Base-by-base conservation (phyloP, 768 basidiomycete species). In the Macrocybe gigantea region DNA sequence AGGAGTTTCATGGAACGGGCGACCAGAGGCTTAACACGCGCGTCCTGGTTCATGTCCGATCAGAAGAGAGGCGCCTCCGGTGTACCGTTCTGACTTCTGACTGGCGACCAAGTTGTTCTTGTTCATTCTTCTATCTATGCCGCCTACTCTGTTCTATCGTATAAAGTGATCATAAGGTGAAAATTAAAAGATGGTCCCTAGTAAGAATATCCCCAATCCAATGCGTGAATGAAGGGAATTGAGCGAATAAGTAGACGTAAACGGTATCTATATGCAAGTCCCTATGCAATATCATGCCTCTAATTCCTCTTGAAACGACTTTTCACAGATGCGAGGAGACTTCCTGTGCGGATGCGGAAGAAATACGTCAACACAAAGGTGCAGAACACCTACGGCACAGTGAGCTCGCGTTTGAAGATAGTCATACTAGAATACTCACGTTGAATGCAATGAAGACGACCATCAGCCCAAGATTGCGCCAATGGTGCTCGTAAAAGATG, bases 401-500 rank as follows among this genome's bases (percentile, higher is more conserved):
- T 33, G 31, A 14, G 34, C 33, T 44, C 14, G 37, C 29, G 5
- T 36, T 7, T 44, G 22, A 44, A 45, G 35, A 44, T 33, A 10
- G n/a, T 14, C 15, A 48, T 39, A 40, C 9, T 52, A 55, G 34
- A 33, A 22, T 6, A 64, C 75, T 58, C 47, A 78, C 75, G 40
- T 83, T 82, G 55, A 80, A 74, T 1, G 60, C 49, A 13, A 71
- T 69, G 55, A 67, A 79, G 0, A 58, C 78, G 49, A 69, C 64
- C 50, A 82, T 55, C 39, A 83, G 55, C 3, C 80, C 79, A 41
- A 79, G 63, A 60, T 83, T 66, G 34, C 79, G 64, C 80, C 79
- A 83, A 15, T 64, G 66, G 44, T 79, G 63, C 5, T 56, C 50
- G 51, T 83, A 88, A 48, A 64, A 65, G 31, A 85, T 82, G 51